These are phyloP conservation scores for Pisolithus marmoratus DNA, from an alignment of 768 basidiomycete species.

Conservation along the genomic window DNA sequence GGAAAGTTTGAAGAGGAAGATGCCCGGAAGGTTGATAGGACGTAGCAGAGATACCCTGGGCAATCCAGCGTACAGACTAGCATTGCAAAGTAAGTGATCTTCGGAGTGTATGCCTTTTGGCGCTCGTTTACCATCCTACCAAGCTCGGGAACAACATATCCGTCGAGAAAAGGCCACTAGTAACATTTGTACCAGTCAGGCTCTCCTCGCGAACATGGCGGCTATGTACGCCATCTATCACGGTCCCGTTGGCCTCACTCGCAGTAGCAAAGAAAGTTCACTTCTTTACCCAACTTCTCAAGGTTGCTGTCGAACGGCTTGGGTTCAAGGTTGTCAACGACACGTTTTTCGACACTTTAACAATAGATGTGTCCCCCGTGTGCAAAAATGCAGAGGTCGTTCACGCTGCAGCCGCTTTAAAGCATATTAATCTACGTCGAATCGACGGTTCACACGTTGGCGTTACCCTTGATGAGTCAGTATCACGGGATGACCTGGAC, in stretches of 20 bases:
- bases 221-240: conserved; percentile 99
- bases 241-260: conserved; percentile 77
- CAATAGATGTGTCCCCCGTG: conserved; percentile 63
- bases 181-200: conserved; percentile 98
- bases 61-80: conserved; percentile 83
- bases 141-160: conserved; percentile 95
- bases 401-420: conserved; percentile 59
- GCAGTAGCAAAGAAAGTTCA: conserved; percentile 92
- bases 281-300: conserved; percentile 74
- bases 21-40: conserved; percentile 97
- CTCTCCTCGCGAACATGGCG: conserved; percentile 97
- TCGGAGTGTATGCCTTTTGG: not conserved
- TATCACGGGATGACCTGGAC: conserved; percentile 67
- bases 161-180: conserved; percentile 97
- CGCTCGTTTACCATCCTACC: conserved; percentile 4
- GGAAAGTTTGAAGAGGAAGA: conserved; percentile 90
- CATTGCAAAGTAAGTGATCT: conserved; percentile 77
- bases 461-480: conserved; percentile 90
- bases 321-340: conserved; percentile 71
- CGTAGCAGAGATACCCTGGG: conserved; percentile 82
- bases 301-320: conserved; percentile 54
- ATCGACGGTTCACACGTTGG: conserved; percentile 76
- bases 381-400: conserved; percentile 52
- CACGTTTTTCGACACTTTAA: conserved; percentile 89
- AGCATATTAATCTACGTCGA: conserved; percentile 77